phyloP scores from a whole-genome alignment of 805 yeast genomes.

The Candida tibetensis region DNA sequence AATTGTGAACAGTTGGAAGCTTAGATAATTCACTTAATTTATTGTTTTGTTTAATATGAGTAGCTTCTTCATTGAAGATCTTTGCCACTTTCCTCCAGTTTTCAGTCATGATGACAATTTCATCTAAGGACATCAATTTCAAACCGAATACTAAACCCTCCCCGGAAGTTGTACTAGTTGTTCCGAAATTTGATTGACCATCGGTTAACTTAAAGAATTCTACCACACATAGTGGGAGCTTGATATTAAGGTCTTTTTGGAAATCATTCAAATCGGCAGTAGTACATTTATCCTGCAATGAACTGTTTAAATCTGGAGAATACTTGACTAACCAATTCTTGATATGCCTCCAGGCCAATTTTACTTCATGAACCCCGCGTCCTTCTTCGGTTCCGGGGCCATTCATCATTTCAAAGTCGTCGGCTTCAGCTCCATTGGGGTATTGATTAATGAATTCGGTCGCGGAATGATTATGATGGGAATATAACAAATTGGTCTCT shows the following conservation, averaged over 20 bases:
- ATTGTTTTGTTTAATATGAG: conserved; percentile 18
- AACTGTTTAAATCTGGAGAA: conserved; percentile 77
- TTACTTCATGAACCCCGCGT: conserved; percentile 66
- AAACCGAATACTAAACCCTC: conserved; percentile 79
- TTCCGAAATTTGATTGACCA: conserved; percentile 74
- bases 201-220: conserved; percentile 82
- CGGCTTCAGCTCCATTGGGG: conserved; percentile 30
- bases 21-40: conserved; percentile 21
- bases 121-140: conserved; percentile 76
- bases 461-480: conserved; percentile 27
- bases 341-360: conserved; percentile 85
- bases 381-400: background rate
- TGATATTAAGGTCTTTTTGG: conserved; percentile 74
- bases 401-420: background rate
- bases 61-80: conserved; percentile 26
- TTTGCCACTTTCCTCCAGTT: conserved; percentile 79
- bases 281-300: conserved; percentile 77
- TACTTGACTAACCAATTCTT: conserved; percentile 78
- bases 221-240: conserved; percentile 76
- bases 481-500: conserved; percentile 27
- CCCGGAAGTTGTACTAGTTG: conserved; percentile 53
- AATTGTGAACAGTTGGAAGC: conserved; percentile 19
- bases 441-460: conserved; percentile 14
- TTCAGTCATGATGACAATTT: conserved; percentile 73
- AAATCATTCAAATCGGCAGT: conserved; percentile 75